Conservation (phyloP, 2,329 filamentous ascomycete genomes). For the Aschersonia sp. region DNA sequence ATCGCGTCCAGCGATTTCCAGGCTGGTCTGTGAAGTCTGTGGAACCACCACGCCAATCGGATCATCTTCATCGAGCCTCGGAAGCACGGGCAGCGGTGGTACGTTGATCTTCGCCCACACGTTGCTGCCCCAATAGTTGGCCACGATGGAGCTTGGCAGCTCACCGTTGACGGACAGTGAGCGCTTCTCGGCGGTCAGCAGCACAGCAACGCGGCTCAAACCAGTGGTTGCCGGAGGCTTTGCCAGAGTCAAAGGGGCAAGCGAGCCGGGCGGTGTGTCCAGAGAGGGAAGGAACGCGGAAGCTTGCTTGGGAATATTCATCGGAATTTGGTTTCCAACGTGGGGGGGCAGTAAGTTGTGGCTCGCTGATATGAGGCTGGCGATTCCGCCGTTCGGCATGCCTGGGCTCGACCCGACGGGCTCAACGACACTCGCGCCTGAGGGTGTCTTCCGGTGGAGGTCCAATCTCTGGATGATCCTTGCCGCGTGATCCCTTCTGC, state of each 20-base stretch:
- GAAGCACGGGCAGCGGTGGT: constrained; percentile 15
- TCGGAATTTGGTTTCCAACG: constrained; percentile 15
- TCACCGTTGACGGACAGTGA: constrained; percentile 52
- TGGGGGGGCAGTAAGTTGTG: constrained; percentile 61
- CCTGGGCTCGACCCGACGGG: constrained; percentile 20
- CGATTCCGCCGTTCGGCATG: constrained; percentile 51
- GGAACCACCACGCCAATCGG: constrained; percentile 25
- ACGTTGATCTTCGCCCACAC: constrained; percentile 43
- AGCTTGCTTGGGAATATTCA: constrained; percentile 13
- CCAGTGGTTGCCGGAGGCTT: constrained; percentile 74
- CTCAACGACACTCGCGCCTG: constrained; percentile 28
- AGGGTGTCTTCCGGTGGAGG: constrained; percentile 65
- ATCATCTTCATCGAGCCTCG: constrained; percentile 21
- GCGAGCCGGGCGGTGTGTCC: constrained; percentile 39
- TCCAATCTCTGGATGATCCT: constrained; percentile 90
- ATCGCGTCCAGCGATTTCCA: constrained; percentile 12
- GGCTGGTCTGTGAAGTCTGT: constrained; percentile 13
- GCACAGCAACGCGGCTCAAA: constrained; percentile 72
- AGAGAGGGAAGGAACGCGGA: constrained; percentile 20
- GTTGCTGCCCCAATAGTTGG: constrained; percentile 85
- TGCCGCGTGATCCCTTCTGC: constrained; percentile 65
- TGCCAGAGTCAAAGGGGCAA: constrained; percentile 72
- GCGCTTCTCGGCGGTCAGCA: constrained; percentile 63
- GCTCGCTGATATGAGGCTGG: constrained; percentile 72
- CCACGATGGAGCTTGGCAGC: constrained; percentile 74